Percentiles rank a stretch among this genome's conserved stretches.
Conservation (phyloP, 2,329 filamentous ascomycete species). For the Epichloe bromicola region DNA sequence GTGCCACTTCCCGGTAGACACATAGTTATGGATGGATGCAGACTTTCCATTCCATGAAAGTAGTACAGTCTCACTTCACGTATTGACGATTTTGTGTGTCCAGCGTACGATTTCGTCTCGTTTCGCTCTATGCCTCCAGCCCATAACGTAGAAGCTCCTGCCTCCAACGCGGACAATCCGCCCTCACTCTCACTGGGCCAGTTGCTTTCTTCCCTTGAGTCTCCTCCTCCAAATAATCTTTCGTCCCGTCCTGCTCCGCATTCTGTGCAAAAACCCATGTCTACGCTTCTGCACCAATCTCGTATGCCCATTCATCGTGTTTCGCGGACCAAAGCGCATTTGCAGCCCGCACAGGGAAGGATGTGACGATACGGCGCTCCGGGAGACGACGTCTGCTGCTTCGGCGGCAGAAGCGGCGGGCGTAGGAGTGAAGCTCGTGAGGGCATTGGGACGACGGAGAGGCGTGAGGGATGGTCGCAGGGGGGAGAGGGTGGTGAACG, state of each 20-base stretch:
- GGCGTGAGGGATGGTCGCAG: conserved; percentile 34
- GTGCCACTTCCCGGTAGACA: too few species aligned
- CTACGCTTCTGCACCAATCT: conserved; percentile 46
- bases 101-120: too few species aligned
- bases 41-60: too few species aligned
- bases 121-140: too few species aligned
- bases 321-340: conserved; percentile 44
- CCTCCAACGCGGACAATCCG: not conserved
- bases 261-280: conserved; percentile 41
- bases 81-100: too few species aligned
- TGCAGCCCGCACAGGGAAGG: conserved; percentile 38
- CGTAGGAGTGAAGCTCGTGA: conserved; percentile 19
- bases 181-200: conserved; percentile 17
- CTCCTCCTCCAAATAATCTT: conserved; percentile 39
- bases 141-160: not conserved
- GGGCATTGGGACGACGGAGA: conserved; percentile 18
- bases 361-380: conserved; percentile 34
- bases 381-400: conserved; percentile 31
- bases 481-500: conserved; percentile 34
- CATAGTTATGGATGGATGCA: too few species aligned
- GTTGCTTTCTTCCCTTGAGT: conserved; percentile 36
- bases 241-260: conserved; percentile 36
- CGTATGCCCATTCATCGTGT: conserved; percentile 42
- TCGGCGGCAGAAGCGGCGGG: conserved; percentile 9
- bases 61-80: too few species aligned